A percentile compares a stretch with the other conserved stretches of the same genome.
Conservation (phyloP, 305 asterid species). For the Solanum hybrid region DNA sequence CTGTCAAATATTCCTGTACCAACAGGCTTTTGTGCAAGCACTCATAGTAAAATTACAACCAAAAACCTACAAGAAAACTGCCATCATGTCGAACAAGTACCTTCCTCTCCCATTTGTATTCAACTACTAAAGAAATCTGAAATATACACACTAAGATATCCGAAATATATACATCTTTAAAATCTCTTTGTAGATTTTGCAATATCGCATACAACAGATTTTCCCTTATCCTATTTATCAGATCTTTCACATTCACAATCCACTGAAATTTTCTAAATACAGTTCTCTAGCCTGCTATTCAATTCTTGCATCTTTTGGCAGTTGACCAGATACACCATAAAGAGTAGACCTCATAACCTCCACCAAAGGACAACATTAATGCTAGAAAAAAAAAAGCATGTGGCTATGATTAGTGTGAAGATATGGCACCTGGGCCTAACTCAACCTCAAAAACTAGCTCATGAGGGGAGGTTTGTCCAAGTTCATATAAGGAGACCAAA, state of each 20-base stretch:
- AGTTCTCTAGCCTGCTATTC: background rate
- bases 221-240: background rate
- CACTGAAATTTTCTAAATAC: background rate
- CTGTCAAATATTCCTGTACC: conserved; percentile 18
- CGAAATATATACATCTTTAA: background rate
- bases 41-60: background rate
- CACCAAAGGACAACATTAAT: background rate
- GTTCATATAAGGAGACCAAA: no score
- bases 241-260: background rate
- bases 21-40: background rate
- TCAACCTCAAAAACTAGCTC: no score
- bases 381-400: background rate
- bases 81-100: background rate
- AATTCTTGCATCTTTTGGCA: background rate
- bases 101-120: background rate
- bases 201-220: background rate
- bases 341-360: background rate
- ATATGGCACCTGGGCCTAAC: no score
- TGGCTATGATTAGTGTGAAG: background rate
- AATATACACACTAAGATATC: background rate
- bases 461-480: no score
- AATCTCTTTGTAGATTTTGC: background rate
- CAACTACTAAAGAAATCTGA: background rate
- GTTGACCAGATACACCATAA: background rate
- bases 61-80: background rate